These are phyloP conservation scores for Russula olivacea DNA, from an alignment of 768 basidiomycete genomes.

Conservation along the genomic window DNA sequence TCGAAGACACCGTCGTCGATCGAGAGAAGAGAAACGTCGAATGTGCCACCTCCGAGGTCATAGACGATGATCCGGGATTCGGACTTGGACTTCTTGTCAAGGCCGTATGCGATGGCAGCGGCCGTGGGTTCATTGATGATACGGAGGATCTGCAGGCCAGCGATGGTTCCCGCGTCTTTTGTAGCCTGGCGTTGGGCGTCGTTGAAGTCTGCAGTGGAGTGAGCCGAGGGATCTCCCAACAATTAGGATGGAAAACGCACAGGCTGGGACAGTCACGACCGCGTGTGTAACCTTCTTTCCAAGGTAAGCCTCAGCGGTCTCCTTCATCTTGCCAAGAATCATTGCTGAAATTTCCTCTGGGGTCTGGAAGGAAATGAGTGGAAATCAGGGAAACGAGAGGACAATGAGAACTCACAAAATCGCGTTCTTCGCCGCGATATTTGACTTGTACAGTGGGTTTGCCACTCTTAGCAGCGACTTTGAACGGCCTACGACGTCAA, in stretches of 20 bases:
- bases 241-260: slow-evolving; percentile 37
- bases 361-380: slow-evolving; percentile 43
- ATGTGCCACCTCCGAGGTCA: slow-evolving; percentile 97
- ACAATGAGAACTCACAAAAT: slow-evolving; percentile 60
- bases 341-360: slow-evolving; percentile 95
- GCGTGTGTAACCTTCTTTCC: slow-evolving; percentile 95
- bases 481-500: slow-evolving; percentile 51
- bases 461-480: slow-evolving; percentile 67
- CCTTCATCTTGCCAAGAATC: slow-evolving; percentile 97
- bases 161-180: slow-evolving; percentile 95
- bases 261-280: slow-evolving; percentile 96
- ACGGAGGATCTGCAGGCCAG: slow-evolving; percentile 90
- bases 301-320: slow-evolving; percentile 97
- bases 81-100: slow-evolving; percentile 83
- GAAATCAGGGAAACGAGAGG: neutral
- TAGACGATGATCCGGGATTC: slow-evolving; percentile 97
- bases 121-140: slow-evolving; percentile 98
- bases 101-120: slow-evolving; percentile 96
- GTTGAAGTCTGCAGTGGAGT: slow-evolving; percentile 69
- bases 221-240: slow-evolving; percentile 16
- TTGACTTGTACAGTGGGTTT: slow-evolving; percentile 76
- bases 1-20: slow-evolving; percentile 59
- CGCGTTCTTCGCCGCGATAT: slow-evolving; percentile 71
- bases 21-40: slow-evolving; percentile 91
- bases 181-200: slow-evolving; percentile 99